Evolutionary conservation across 2,329 filamentous ascomycete species (phyloP), one percentile per base, ranked within the genome.

Genomic region (Ceratocystis colombiana): DNA sequence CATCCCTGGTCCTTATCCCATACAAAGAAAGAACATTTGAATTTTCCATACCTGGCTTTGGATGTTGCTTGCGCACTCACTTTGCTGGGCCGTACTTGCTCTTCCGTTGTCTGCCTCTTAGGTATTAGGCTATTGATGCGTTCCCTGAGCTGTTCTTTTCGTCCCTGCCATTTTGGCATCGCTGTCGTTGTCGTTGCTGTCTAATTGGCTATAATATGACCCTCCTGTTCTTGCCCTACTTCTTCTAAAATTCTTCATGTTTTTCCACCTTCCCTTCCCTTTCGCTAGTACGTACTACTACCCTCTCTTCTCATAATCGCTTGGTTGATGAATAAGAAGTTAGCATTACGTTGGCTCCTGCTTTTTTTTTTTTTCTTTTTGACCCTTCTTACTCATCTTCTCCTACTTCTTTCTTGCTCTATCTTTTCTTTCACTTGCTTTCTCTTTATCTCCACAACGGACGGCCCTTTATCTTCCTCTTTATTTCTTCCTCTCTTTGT

Each of bases 291-390:
- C 59, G 20, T 41, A 17, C 33, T 44, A 45, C 33, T 25, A 33
- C n/a, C 10, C 37, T 41, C 37, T 33, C 25, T 46, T 41, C 17
- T 53, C 22, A 17, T n/a, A 63, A 37, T 15, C 28, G 28, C 7
- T 37, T 15, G 28, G 45, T 37, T 46, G 17, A 12, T 46, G 15
- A 22, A 44, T 10, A 46, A 62, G 61, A 30, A 44, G 46, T 44
- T 44, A 53, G 62, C 45, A 46, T 50, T 46, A 46, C 62, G 46
- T 63, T 63, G 28, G 44, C 28, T 25, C 62, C 55, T 48, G 46
- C 46, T 33, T 59, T 22, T 64, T 28, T 5, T 4, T 33, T 59
- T 22, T 46, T 53, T 33, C 30, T 57, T 41, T 41, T 57, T 45
- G 25, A n/a, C 20, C 46, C 33, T 37, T 53, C 22, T 55, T 64